Evolutionary conservation across 768 basidiomycete genomes (phyloP).

Genomic region (Saitozyma sp.): DNA sequence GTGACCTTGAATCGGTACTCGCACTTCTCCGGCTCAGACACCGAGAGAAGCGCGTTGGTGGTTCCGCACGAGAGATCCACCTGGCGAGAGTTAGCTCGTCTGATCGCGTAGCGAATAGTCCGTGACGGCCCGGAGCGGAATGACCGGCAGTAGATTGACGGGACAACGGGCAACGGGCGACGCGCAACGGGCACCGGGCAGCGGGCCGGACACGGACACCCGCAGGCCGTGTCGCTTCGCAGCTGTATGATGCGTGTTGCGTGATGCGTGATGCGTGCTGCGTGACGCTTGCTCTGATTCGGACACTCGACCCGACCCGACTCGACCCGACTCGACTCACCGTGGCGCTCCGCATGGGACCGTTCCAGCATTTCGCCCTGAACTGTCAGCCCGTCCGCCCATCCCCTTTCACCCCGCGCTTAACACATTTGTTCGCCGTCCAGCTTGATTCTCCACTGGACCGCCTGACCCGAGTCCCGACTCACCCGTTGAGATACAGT

Average conservation of each 20-base stretch:
- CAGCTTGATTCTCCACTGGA: background rate
- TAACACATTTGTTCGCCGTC: background rate
- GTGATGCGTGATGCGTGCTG: too few species aligned
- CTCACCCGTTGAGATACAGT: constrained; percentile 62
- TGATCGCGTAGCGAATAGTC: too few species aligned
- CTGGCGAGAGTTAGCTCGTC: too few species aligned
- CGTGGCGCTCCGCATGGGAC: constrained; percentile 80
- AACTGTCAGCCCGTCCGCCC: background rate
- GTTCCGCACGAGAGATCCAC: constrained; percentile 78
- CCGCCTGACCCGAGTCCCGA: background rate
- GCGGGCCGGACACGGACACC: too few species aligned
- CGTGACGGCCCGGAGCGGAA: too few species aligned
- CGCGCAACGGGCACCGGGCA: too few species aligned
- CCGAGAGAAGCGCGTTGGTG: constrained; percentile 73
- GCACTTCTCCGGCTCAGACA: constrained; percentile 92
- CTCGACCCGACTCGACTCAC: background rate
- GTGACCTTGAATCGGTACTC: constrained; percentile 87
- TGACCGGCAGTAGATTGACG: too few species aligned
- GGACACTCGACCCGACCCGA: too few species aligned
- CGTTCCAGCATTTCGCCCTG: constrained; percentile 94
- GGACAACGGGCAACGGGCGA: constrained; percentile 54
- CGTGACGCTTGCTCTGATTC: too few species aligned
- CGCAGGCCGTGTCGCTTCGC: too few species aligned
- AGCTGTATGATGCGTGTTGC: too few species aligned
- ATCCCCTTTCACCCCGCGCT: background rate